Base-by-base conservation (phyloP, 2,329 filamentous ascomycete species). In the Escovopsis sp. region DNA sequence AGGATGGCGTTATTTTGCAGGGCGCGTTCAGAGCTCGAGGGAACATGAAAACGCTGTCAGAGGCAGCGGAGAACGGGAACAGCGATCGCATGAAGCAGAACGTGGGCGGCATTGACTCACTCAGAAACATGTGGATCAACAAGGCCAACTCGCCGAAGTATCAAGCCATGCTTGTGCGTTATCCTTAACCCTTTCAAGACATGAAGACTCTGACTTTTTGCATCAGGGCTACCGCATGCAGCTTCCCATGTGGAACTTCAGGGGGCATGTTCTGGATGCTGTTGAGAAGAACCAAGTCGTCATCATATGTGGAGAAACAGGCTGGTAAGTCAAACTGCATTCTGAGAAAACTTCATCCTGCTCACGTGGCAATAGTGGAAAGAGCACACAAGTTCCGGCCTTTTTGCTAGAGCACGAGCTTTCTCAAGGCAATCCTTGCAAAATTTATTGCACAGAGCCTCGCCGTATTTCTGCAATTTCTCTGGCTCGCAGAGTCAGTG, bases 381-480 rank as follows among this genome's bases (percentile, higher is more conserved):
- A 98, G 67, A 95, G 87, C 60, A 98, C 91, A 0, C 91, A 98
- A 54, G 82, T 95, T n/a, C 91, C 91, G 5, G 81, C 88, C 1
- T 96, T 93, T 56, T 75, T 98, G 41, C 68, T 98, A 7, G 91
- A 98, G 58, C 77, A 94, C 53, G 81, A 95, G 54, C 72, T 98
- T 39, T 74, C 77, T 3, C 74, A 81, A 47, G 89, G 88, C 5
- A 81, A 78, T 48, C 67, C 76, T 5, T 96, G 88, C 63, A 95
- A 94, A 54, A 79, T 98, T 10, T 96, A 89, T 57, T 94, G 91
- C 57, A 95, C 91, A 0, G 88, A 98, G 57, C 91, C 91, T 31
- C 79, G 91, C 35, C 79, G 91, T 57, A 98, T 98, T 47, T 98
- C 91, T 13, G 91, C 91, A 9, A 89, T 98, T 34, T 96, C 91